Base-by-base conservation (phyloP, 352 stramenopile genomes). In the Phytophthora boehmeriae region DNA sequence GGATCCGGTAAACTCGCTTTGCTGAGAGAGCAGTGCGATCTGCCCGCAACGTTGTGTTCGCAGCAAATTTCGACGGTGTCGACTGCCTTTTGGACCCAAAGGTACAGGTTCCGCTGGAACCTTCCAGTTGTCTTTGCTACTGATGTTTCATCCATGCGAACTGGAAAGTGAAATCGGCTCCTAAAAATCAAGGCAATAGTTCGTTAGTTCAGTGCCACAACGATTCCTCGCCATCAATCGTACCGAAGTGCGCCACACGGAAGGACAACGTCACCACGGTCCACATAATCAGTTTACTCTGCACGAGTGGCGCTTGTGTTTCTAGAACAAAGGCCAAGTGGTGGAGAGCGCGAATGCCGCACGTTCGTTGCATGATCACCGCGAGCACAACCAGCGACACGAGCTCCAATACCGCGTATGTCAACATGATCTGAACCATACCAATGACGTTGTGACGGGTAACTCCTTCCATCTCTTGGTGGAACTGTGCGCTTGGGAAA, bases 241-340 rank as follows among this genome's bases (percentile, higher is more conserved):
- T 57, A 57, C 50, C 50, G 36, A 49, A 57, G 22, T 57, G 50
- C 2, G 28, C 50, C 13, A 57, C 36, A 5, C 36, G 38, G 23
- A 49, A 57, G 6, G 25, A 5, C 30, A 57, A 13, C 11, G 41
- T 46, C 6, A 48, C 17, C 5, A 51, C 4, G 2, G 54, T 27
- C 53, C 60, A 68, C 9, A 63, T 27, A 6, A 68, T 32, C 27
- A 68, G 9, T n/a, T 57, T 54, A 5, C 25, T 25, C n/a, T 56
- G 49, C 25, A 68, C 41, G 23, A 50, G 52, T 20, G 19, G 25
- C 36, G n/a, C 32, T 20, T 59, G 64, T 4, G 42, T 62, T 20
- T 68, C 52, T 20, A 73, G 22, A 16, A 68, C 59, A 32, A 73
- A 73, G 17, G 63, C 46, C 9, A 68, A 13, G 25, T 64, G 54